These are phyloP conservation scores for Podospora anserina DNA, from an alignment of 495 filamentous ascomycete species.

Conservation along the genomic window DNA sequence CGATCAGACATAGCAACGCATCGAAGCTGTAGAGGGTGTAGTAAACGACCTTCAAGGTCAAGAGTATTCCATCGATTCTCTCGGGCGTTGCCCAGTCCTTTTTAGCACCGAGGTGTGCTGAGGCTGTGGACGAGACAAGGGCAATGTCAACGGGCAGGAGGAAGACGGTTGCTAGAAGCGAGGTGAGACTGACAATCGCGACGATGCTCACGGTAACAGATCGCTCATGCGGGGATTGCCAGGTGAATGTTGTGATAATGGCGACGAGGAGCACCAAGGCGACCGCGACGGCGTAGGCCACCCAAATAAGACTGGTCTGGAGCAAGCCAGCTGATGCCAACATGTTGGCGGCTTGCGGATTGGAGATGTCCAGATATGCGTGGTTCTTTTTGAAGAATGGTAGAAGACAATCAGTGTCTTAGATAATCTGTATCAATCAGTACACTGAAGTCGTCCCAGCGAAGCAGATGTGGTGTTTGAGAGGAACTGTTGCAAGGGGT, in stretches of 20 bases:
- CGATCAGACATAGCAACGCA: slow-evolving; percentile 82
- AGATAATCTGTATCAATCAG: not conserved
- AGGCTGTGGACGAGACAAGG: slow-evolving; percentile 82
- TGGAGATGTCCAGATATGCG: not conserved
- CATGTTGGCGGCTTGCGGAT: slow-evolving; percentile 7
- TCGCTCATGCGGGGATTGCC: slow-evolving; percentile 84
- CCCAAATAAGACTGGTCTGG: slow-evolving; percentile 84
- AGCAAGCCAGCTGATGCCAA: slow-evolving; percentile 63
- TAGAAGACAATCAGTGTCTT: not conserved
- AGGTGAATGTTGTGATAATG: slow-evolving; percentile 76
- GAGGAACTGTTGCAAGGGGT: not conserved
- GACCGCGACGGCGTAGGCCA: slow-evolving; percentile 80
- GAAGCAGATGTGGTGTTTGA: not conserved
- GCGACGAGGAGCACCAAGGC: slow-evolving; percentile 66
- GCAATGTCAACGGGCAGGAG: slow-evolving; percentile 94
- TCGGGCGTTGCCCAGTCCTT: slow-evolving; percentile 91
- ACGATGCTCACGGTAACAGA: slow-evolving; percentile 75
- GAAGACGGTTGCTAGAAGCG: slow-evolving; percentile 86
- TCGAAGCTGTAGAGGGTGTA: slow-evolving; percentile 91
- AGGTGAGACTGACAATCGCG: slow-evolving; percentile 78
- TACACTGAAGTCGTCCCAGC: not conserved
- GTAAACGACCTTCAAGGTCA: slow-evolving; percentile 82
- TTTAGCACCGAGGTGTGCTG: slow-evolving; percentile 69
- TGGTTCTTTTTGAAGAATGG: not conserved
- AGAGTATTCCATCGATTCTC: slow-evolving; percentile 69